Percentiles rank a stretch among this genome's conserved stretches.
Evolutionary conservation across 331 rosid genomes (phyloP).

Genomic region (Quercus phellos): DNA sequence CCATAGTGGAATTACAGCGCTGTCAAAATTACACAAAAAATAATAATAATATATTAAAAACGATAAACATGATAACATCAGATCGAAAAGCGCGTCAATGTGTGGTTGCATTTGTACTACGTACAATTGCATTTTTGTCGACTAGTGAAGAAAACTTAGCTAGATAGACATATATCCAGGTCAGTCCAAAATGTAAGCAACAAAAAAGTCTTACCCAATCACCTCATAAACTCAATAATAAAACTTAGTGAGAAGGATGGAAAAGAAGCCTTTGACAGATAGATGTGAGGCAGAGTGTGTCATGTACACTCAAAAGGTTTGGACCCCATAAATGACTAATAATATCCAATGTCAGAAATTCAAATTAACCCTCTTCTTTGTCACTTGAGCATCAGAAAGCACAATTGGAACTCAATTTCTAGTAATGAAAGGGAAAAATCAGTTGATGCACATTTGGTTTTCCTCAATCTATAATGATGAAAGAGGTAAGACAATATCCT

Average conservation of each 20-base stretch:
- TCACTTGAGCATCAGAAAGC: neutral
- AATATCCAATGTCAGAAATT: constrained; percentile 13
- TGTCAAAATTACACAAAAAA: constrained; percentile 30
- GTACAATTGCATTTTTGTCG: constrained; percentile 12
- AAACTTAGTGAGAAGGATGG: neutral
- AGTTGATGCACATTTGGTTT: constrained; percentile 5
- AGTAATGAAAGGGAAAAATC: constrained; percentile 9
- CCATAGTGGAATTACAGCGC: constrained; percentile 73
- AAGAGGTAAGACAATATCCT: too few relatives aligned
- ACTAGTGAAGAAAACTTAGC: constrained; percentile 25
- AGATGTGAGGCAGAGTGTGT: constrained; percentile 5
- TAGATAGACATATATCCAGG: constrained; percentile 16
- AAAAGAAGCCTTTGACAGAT: constrained; percentile 14
- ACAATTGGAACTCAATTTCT: constrained; percentile 3
- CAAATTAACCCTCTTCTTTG: constrained; percentile 10
- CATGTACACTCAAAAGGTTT: too few relatives aligned
- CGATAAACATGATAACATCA: constrained; percentile 29
- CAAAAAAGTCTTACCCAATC: constrained; percentile 29
- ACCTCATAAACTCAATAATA: constrained; percentile 13
- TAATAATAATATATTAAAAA: constrained; percentile 12
- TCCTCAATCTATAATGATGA: too few relatives aligned
- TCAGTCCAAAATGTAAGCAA: constrained; percentile 27
- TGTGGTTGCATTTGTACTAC: constrained; percentile 27
- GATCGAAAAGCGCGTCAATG: constrained; percentile 20
- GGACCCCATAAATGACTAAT: neutral